Base-by-base conservation (phyloP, 306 rosid genomes). In the Begonia peltatifolia region DNA sequence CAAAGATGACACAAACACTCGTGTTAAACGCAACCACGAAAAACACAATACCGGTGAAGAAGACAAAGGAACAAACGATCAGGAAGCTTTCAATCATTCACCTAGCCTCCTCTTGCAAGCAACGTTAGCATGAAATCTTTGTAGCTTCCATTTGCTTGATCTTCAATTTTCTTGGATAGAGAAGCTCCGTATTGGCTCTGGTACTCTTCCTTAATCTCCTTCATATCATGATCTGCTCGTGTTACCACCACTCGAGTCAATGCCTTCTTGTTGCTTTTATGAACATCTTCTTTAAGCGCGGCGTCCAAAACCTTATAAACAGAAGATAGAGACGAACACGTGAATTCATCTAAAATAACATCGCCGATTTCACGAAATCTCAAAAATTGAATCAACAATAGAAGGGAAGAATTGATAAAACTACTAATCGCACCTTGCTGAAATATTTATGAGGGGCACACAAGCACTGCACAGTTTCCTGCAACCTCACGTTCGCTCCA, bases 181-280 rank as follows among this genome's bases (percentile, higher is more conserved):
- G 87, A 52, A 73, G 57, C 76, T 60, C 93, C 94, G 72, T 55
- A 73, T 0, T 35, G 47, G 11, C 47, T 63, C 13, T 83, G 52
- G 68, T 65, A 86, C 65, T 86, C 83, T 11, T 62, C 66, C 55
- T 66, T 73, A 60, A 90, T 83, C 47, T 65, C 76, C 65, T 77
- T 83, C 73, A 86, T 76, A 70, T 83, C 92, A 35, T 25, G 36
- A 30, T 90, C 95, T 14, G 95, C 85, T 70, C 92, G 63, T 42
- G 99, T 79, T 22, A 86, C 84, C 13, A 86, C 57, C n/a, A 90
- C 85, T 61, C 99, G 83, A 47, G 94, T 81, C 61, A 86, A 63
- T 15, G 72, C 79, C 59, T 86, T 90, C 55, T 79, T 83, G 42
- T 52, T 61, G 9, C 54, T 71, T 69, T 86, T 81, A 13, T 90